Conservation (phyloP, 352 stramenopile species). For the Phytopythium litorale region DNA sequence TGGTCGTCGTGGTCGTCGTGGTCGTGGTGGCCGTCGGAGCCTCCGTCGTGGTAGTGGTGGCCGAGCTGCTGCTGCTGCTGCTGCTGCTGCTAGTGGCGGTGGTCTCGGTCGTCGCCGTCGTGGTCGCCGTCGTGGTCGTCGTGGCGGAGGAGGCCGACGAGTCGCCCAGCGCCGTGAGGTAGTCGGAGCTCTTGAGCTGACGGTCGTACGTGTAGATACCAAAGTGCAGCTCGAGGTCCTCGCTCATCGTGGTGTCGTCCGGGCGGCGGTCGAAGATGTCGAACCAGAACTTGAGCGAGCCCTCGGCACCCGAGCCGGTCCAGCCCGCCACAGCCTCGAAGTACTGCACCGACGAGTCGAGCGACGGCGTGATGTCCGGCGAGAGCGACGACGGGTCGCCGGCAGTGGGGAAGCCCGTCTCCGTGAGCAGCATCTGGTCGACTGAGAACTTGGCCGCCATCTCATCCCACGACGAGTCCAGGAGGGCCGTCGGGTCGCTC, state of each 20-base stretch:
- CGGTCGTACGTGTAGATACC: constrained; percentile 48
- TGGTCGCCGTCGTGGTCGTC: background rate
- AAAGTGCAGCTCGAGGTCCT: constrained; percentile 50
- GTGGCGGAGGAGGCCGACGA: background rate
- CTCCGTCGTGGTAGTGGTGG: constrained; percentile 1
- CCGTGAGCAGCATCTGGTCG: constrained; percentile 40
- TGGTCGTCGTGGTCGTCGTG: background rate
- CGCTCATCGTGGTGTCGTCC: constrained; percentile 33
- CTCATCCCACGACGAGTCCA: constrained; percentile 37
- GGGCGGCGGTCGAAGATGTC: constrained; percentile 47
- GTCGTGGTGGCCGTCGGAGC: background rate
- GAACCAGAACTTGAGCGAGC: constrained; percentile 53
- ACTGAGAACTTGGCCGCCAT: constrained; percentile 34
- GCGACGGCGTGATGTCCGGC: constrained; percentile 29
- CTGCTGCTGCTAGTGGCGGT: background rate
- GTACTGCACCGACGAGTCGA: constrained; percentile 26
- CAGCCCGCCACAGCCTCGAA: constrained; percentile 20
- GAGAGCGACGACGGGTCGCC: constrained; percentile 29
- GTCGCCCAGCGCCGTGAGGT: constrained; percentile 11
- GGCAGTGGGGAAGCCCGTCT: constrained; percentile 53
- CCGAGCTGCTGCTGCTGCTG: background rate
- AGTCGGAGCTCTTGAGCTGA: constrained; percentile 34
- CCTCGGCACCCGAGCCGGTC: constrained; percentile 17
- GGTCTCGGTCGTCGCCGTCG: background rate
- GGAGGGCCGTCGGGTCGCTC: constrained; percentile 30